Percentiles rank a stretch among this genome's conserved stretches.
These are phyloP conservation scores for Thraustochytrium sp. DNA, from an alignment of 352 stramenopile genomes.

Conservation along the genomic window DNA sequence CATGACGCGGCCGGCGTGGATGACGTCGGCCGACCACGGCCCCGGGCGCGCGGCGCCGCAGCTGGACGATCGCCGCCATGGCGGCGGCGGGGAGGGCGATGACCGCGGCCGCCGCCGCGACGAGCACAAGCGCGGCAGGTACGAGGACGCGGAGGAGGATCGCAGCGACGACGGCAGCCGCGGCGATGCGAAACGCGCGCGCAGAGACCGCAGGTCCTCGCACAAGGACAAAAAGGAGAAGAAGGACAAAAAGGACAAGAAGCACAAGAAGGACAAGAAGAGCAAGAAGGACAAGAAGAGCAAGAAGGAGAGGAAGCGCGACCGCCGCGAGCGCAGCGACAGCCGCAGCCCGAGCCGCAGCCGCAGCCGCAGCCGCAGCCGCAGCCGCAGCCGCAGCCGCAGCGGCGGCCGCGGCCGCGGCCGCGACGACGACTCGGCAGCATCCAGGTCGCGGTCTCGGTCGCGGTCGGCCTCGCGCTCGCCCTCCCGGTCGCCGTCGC, in stretches of 20 bases:
- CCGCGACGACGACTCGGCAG: too few relatives aligned
- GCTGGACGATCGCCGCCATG: neutral
- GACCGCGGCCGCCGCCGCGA: neutral
- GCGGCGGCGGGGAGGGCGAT: neutral
- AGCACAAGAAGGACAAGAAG: slow-evolving; percentile 9
- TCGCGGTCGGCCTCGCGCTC: neutral
- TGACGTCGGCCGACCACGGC: neutral
- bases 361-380: neutral
- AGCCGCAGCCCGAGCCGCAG: neutral
- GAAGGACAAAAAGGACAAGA: slow-evolving; percentile 25
- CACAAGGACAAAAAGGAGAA: slow-evolving; percentile 13
- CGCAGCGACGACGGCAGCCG: neutral
- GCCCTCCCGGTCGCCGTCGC: neutral
- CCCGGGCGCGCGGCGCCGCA: neutral
- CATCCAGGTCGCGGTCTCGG: neutral
- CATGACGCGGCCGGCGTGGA: neutral
- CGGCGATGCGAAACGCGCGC: too few relatives aligned
- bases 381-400: neutral
- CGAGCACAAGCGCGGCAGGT: neutral
- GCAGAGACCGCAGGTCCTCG: too few relatives aligned
- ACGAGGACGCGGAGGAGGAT: neutral
- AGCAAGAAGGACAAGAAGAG: too few relatives aligned
- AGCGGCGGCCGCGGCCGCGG: neutral
- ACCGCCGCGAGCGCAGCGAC: neutral
- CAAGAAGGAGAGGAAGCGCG: too few relatives aligned